Conservation (phyloP, 2,329 filamentous ascomycete genomes). For the Curvularia eragrostidis region DNA sequence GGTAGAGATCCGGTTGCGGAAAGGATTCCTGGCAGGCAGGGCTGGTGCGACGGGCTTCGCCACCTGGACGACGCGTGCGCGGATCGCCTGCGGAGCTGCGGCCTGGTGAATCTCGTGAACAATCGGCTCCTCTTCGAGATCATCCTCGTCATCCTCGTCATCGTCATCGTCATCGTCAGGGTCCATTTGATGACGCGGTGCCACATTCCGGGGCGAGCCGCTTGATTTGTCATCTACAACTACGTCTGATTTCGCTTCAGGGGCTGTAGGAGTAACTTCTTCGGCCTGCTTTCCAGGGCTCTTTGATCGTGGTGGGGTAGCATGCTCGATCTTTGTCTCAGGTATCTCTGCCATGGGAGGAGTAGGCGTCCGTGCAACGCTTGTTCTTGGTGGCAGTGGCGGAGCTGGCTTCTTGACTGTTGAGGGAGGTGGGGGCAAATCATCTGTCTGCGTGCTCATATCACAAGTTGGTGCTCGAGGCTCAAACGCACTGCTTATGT, state of each 20-base stretch:
- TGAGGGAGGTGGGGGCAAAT: slow-evolving; percentile 29
- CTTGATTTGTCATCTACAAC: slow-evolving; percentile 5
- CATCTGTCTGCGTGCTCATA: slow-evolving; percentile 28
- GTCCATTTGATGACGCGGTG: slow-evolving; percentile 51
- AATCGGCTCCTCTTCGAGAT: slow-evolving; percentile 66
- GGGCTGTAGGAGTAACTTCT: slow-evolving; percentile 12
- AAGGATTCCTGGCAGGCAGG: slow-evolving; percentile 78
- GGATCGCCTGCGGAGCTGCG: slow-evolving; percentile 70
- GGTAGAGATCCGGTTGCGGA: slow-evolving; percentile 53
- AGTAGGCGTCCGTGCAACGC: slow-evolving; percentile 26
- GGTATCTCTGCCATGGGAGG: slow-evolving; percentile 46
- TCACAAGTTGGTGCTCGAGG: slow-evolving; percentile 65
- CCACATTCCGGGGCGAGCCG: slow-evolving; percentile 11
- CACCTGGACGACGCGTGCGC: slow-evolving; percentile 83
- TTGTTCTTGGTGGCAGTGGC: slow-evolving; percentile 33
- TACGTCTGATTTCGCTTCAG: slow-evolving; percentile 3
- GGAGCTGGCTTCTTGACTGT: slow-evolving; percentile 32
- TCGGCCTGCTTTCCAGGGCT: slow-evolving; percentile 14
- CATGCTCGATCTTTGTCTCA: slow-evolving; percentile 37
- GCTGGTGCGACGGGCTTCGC: slow-evolving; percentile 79
- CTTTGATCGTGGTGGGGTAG: slow-evolving; percentile 20
- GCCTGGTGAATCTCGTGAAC: slow-evolving; percentile 72
- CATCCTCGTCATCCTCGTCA: slow-evolving; percentile 53
- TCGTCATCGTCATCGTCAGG: slow-evolving; percentile 55
- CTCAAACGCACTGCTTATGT: slow-evolving; percentile 67